Base-by-base conservation (phyloP, 148 eudicot species). In the Dianthus caryophyllus region DNA sequence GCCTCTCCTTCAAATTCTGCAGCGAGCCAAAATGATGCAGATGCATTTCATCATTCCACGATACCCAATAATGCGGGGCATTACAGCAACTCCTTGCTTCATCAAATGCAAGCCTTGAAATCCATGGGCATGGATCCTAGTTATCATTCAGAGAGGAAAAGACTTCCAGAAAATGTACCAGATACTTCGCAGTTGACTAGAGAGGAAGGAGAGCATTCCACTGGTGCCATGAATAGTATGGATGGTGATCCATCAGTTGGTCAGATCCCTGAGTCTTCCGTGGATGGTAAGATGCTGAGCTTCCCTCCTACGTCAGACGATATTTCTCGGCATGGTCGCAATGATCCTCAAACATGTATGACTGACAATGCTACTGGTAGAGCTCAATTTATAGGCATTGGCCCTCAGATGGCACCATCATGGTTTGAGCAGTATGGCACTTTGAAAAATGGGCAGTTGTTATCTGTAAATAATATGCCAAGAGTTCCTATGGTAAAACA, bases 381-480 rank as follows among this genome's bases (percentile, higher is more conserved):
- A 71, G 71, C 50, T 76, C 94, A 81, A 15, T 67, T 72, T 68
- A 36, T 80, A 61, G 82, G 81, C 60, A 80, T 84, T 66, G 83
- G 85, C 78, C 87, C 91, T 21, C 97, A 86, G 81, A 91, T 88
- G 96, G 90, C 92, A 33, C 97, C 96, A 62, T 78, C 85, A 18
- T 88, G 90, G 97, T 91, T 91, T 77, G 80, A 84, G 53, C 88
- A 79, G 66, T 83, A 75, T 76, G 91, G 90, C 76, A 75, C 84
- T 47, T 83, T 79, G 15, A 88, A 77, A 74, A 85, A 83, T 53
- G 93, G 85, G 75, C 93, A 83, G 72, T 75, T 87, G 72, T 73
- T 87, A 73, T 73, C 80, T 14, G 73, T 75, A 66, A 63, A 85
- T 63, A 82, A 80, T 73, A 57, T 78, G 52, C 79, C 53, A 52